Base-by-base conservation (phyloP, 2,329 filamentous ascomycete species). In the Colletotrichum incanum region DNA sequence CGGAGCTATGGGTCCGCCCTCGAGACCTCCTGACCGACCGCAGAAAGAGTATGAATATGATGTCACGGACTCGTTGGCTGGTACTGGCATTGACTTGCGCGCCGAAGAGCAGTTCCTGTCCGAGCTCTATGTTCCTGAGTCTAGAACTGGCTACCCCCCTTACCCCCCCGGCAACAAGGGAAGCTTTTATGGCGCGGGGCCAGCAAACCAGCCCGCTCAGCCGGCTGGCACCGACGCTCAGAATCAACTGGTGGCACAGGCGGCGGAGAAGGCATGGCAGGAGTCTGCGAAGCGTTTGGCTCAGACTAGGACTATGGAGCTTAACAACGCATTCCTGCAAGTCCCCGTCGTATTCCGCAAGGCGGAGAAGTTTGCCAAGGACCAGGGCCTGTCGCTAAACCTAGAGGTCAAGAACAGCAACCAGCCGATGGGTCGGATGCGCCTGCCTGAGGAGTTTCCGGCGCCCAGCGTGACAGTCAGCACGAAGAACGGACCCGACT, bases 51-150 rank as follows among this genome's bases (percentile, higher is more conserved):
- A 87, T 67, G 85, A 89, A 69, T 91, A 95, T 76, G 94, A 97
- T 77, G 88, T 95, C 56, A 94, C 93, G 75, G 95, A 98, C 83
- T 93, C 95, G 62, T 83, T 98, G 66, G 92, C 92, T 23, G 94
- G 93, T 23, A 96, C 94, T 20, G 95, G 94, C 61, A 94, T 98
- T 74, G 94, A 98, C 84, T 83, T 98, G 58, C 91, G 93, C 71
- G 94, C 94, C 75, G 95, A 98, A 81, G 94, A 97, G 78, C 93
- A 95, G 76, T 93, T 91, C 75, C 87, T 96, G 80, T 92, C 94
- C 55, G 91, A 90, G 71, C 86, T 91, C 68, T 92, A 91, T 78
- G 88, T 89, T 55, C 82, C 85, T 65, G 86, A 81, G 86, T 11
- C 77, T 80, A 82, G 87, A 77, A 85, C 87, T 58, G 84, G 91